These are phyloP conservation scores for Quercus variabilis DNA, from an alignment of 306 rosid genomes.

Conservation along the genomic window DNA sequence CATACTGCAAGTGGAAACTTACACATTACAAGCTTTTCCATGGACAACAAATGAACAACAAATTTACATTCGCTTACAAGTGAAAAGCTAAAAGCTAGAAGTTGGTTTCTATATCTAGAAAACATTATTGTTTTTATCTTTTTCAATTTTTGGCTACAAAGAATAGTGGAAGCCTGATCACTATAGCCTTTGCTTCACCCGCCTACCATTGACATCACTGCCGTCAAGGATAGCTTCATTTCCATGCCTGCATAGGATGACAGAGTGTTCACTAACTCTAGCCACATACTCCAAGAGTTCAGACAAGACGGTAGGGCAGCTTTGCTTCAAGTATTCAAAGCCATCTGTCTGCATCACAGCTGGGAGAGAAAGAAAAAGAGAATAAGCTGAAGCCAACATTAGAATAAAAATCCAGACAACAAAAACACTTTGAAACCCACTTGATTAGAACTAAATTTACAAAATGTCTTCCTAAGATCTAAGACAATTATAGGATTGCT, in stretches of 20 bases:
- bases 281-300: conserved; percentile 89
- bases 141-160: conserved; percentile 19
- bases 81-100: conserved; percentile 26
- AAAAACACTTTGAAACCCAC: background rate
- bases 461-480: background rate
- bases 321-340: conserved; percentile 80
- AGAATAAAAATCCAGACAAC: background rate
- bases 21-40: background rate
- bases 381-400: conserved; percentile 12
- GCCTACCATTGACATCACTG: conserved; percentile 78
- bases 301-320: conserved; percentile 78
- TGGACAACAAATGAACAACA: conserved; percentile 20
- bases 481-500: background rate
- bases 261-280: conserved; percentile 67
- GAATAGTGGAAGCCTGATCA: conserved; percentile 12
- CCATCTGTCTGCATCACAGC: conserved; percentile 96
- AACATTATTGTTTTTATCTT: conserved; percentile 26
- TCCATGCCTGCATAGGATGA: conserved; percentile 50
- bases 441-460: background rate
- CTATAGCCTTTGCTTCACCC: conserved; percentile 90
- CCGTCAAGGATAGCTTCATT: conserved; percentile 74
- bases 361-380: conserved; percentile 23
- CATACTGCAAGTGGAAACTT: background rate
- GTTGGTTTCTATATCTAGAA: conserved; percentile 33
- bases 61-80: conserved; percentile 48